Percentiles rank a stretch among this genome's conserved stretches.
Conservation (phyloP, 345 rosid species). For the Boechera retrofracta region DNA sequence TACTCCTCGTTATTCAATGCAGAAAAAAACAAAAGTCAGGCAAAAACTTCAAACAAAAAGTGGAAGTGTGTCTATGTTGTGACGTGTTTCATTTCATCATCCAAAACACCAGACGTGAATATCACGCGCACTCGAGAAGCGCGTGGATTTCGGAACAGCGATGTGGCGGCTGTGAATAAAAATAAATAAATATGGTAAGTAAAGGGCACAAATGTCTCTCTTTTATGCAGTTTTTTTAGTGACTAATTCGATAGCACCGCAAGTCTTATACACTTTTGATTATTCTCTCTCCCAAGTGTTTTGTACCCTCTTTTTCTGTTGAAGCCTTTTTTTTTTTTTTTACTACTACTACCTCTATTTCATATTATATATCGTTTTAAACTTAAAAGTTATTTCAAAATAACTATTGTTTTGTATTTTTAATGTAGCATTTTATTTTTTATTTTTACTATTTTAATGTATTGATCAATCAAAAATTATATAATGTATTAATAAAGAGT, state of each 20-base stretch:
- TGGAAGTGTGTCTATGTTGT: not conserved
- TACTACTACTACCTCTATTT: too few relatives aligned
- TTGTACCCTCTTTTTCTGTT: not conserved
- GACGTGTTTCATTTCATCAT: not conserved
- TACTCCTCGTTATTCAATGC: too few relatives aligned
- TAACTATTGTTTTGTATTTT: too few relatives aligned
- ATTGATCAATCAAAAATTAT: too few relatives aligned
- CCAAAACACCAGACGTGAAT: conserved; percentile 7
- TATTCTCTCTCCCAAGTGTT: not conserved
- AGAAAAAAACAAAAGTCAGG: not conserved
- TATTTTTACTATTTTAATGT: too few relatives aligned
- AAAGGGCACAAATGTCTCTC: not conserved
- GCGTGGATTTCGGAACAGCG: conserved; percentile 30
- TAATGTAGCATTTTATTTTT: too few relatives aligned
- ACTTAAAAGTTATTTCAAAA: too few relatives aligned
- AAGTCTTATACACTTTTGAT: not conserved
- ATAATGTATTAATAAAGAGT: too few relatives aligned
- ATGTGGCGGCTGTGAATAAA: conserved; percentile 29
- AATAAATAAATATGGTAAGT: not conserved
- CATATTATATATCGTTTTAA: too few relatives aligned
- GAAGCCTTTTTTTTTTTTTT: too few relatives aligned
- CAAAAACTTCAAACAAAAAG: conserved; percentile 4
- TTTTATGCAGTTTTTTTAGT: not conserved
- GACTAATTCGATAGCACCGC: not conserved
- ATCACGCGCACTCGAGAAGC: conserved; percentile 1